A percentile compares a stretch with the other conserved stretches of the same genome.
Evolutionary conservation across 495 filamentous ascomycete species (phyloP).

Genomic region (Cryomyces antarcticus): DNA sequence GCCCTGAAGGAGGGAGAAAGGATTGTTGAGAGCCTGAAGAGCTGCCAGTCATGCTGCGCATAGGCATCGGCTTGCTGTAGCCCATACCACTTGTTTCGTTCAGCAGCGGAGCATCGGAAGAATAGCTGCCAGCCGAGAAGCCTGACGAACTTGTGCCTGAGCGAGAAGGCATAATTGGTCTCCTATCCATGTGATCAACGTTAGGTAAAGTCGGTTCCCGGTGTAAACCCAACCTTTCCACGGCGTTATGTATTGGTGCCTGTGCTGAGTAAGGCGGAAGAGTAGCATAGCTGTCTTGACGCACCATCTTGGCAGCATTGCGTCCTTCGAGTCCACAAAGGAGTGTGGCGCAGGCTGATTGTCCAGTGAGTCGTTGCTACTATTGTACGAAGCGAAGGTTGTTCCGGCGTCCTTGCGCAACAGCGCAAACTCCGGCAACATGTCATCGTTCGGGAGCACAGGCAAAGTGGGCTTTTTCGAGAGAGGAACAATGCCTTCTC

Average conservation of each 20-base stretch:
- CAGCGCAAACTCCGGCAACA: background rate
- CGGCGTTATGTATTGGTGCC: background rate
- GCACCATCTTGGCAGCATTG: too few species aligned
- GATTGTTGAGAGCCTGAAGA: background rate
- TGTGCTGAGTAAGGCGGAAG: background rate
- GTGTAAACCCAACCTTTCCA: background rate
- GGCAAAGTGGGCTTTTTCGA: slow-evolving; percentile 49
- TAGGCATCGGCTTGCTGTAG: background rate
- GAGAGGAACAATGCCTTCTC: slow-evolving; percentile 25
- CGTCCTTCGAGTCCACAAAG: too few species aligned
- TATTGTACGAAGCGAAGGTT: background rate
- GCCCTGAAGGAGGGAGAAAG: background rate
- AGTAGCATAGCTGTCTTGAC: background rate
- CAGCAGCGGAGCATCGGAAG: background rate
- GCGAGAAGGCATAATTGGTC: background rate
- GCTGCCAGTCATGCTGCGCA: background rate
- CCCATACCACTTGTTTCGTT: background rate
- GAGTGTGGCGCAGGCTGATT: too few species aligned
- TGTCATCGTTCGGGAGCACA: slow-evolving; percentile 21
- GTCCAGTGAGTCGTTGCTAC: too few species aligned
- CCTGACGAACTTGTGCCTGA: background rate
- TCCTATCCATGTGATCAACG: background rate
- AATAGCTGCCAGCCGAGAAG: background rate
- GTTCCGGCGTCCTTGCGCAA: background rate
- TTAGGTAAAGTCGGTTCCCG: background rate